A percentile compares a stretch with the other conserved stretches of the same genome.
phyloP scores from a whole-genome alignment of 805 yeast species.

The Saturnispora mendoncae region DNA sequence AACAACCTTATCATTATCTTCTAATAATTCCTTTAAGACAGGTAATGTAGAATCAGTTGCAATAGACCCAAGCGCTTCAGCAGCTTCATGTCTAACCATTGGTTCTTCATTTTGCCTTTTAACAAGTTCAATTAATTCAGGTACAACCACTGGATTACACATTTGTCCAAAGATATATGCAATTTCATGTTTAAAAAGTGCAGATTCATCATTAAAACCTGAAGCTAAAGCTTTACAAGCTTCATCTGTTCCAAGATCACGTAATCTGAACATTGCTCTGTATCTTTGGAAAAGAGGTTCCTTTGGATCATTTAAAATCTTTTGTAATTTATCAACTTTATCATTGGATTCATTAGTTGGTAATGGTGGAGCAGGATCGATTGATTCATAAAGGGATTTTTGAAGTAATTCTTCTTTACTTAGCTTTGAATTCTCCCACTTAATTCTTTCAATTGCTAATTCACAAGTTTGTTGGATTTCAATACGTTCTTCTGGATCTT shows the following conservation, averaged over 20 bases:
- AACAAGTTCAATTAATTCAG: slow-evolving; percentile 74
- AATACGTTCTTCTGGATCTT: slow-evolving; percentile 59
- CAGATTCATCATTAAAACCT: slow-evolving; percentile 85
- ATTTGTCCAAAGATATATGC: slow-evolving; percentile 98
- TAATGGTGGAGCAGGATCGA: slow-evolving; percentile 98
- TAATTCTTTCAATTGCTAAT: slow-evolving; percentile 88
- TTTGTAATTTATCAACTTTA: slow-evolving; percentile 57
- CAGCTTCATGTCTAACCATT: slow-evolving; percentile 99
- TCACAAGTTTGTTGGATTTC: slow-evolving; percentile 97
- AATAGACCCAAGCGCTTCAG: slow-evolving; percentile 95
- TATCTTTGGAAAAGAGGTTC: slow-evolving; percentile 86
- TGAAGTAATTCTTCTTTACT: slow-evolving; percentile 64
- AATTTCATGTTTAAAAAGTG: slow-evolving; percentile 93
- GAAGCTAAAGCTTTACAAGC: slow-evolving; percentile 87
- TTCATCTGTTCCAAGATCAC: slow-evolving; percentile 90
- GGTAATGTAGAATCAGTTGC: slow-evolving; percentile 95
- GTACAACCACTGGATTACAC: slow-evolving; percentile 87
- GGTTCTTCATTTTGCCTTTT: slow-evolving; percentile 77
- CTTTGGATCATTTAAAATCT: slow-evolving; percentile 63
- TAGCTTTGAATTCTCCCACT: slow-evolving; percentile 74
- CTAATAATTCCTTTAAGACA: slow-evolving; percentile 65
- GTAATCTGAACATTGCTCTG: slow-evolving; percentile 95
- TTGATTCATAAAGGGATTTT: slow-evolving; percentile 69
- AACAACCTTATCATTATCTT: slow-evolving; percentile 82
- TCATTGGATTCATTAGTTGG: slow-evolving; percentile 43